These are phyloP conservation scores for Lactarius sp. DNA, from an alignment of 768 basidiomycete genomes.

Conservation along the genomic window DNA sequence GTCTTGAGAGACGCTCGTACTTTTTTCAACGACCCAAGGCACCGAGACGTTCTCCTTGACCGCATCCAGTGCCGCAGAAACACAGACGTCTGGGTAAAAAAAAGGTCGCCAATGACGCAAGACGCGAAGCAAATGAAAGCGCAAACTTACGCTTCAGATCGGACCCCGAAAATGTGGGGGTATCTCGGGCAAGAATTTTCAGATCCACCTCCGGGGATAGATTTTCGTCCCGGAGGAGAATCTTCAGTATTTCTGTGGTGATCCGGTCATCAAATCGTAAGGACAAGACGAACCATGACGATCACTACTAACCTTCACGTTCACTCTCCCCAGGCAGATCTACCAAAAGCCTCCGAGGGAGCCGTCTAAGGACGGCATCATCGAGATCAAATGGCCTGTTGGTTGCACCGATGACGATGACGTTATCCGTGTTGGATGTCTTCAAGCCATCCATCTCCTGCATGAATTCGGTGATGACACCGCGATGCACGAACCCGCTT, in stretches of 20 bases:
- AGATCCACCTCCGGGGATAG: conserved; percentile 62
- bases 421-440: conserved; percentile 68
- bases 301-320: conserved; percentile 57
- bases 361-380: conserved; percentile 84
- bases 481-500: conserved; percentile 77
- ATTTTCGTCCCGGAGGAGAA: conserved; percentile 76
- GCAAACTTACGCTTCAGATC: conserved; percentile 82
- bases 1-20: neutral
- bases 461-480: conserved; percentile 90
- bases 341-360: conserved; percentile 82
- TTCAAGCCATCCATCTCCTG: conserved; percentile 95
- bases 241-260: conserved; percentile 73
- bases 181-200: conserved; percentile 56
- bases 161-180: conserved; percentile 88
- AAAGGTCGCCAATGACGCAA: neutral
- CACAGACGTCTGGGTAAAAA: conserved; percentile 67
- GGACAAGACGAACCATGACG: neutral
- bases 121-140: neutral
- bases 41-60: conserved; percentile 80
- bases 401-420: conserved; percentile 92
- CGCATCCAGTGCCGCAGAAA: conserved; percentile 86
- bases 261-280: conserved; percentile 10
- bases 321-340: conserved; percentile 87
- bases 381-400: conserved; percentile 89
- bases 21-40: conserved; percentile 54